Evolutionary conservation across 2,329 filamentous ascomycete species (phyloP).

Genomic region (Verticillium klebahnii): DNA sequence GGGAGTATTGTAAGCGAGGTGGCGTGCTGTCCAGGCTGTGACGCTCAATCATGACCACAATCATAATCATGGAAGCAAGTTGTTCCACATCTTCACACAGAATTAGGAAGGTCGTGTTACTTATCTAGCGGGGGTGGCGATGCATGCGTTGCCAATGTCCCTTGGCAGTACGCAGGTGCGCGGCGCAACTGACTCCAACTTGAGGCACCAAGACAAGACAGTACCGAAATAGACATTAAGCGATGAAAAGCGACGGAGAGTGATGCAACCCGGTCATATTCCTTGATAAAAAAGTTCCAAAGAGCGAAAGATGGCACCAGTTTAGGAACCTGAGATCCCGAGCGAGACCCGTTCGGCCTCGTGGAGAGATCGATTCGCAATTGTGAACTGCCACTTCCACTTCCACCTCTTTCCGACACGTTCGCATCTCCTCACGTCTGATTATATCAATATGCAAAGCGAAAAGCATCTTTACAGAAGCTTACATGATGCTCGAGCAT

Average conservation of each 20-base stretch:
- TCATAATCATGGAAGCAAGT: not conserved
- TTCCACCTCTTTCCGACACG: not conserved
- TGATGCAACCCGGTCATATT: not conserved
- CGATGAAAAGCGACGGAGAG: not conserved
- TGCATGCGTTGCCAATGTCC: not conserved
- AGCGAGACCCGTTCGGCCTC: no score
- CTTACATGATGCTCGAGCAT: not conserved
- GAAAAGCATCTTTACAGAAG: not conserved
- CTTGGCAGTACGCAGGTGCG: not conserved
- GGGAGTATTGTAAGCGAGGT: not conserved
- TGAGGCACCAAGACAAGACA: not conserved
- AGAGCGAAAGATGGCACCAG: no score
- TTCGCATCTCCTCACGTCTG: not conserved
- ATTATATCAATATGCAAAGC: not conserved
- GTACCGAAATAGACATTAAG: not conserved
- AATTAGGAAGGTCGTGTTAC: not conserved
- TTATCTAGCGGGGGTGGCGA: not conserved
- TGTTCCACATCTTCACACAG: not conserved
- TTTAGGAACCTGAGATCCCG: no score
- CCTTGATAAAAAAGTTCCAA: no score
- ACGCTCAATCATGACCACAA: not conserved
- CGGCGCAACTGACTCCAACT: not conserved
- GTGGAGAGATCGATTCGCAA: no score
- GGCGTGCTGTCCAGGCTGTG: not conserved
- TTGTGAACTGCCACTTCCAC: not conserved